Conservation (phyloP, 306 rosid species). For the Elaeagnus macrophylla region DNA sequence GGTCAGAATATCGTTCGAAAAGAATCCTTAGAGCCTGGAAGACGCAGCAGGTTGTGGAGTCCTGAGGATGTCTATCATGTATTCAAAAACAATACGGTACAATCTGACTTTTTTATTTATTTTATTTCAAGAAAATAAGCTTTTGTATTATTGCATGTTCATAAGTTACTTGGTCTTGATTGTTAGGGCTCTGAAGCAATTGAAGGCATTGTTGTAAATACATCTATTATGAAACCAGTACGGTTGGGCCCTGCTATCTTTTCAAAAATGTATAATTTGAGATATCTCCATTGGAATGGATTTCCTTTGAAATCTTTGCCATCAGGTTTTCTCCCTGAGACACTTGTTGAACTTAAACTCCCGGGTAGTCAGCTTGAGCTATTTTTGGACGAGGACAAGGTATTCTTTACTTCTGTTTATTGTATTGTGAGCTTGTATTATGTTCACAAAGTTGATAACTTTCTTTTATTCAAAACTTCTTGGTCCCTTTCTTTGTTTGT, state of each 20-base stretch:
- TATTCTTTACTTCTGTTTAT: background rate
- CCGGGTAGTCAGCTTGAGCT: background rate
- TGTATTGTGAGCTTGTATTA: background rate
- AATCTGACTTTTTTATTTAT: background rate
- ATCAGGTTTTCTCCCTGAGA: background rate
- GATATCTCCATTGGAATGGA: conserved; percentile 9
- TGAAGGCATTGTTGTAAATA: conserved; percentile 2
- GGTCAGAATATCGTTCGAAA: conserved; percentile 20
- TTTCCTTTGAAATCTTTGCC: background rate
- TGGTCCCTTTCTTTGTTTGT: too few relatives aligned
- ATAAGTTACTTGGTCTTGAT: background rate
- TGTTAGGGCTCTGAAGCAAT: background rate
- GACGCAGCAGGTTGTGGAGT: conserved; percentile 15
- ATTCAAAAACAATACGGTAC: conserved; percentile 13
- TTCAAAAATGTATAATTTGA: conserved; percentile 11
- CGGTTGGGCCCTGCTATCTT: conserved; percentile 17
- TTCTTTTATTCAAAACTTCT: too few relatives aligned
- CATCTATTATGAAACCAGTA: background rate
- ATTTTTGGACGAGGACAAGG: conserved; percentile 1
- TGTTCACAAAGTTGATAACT: too few relatives aligned
- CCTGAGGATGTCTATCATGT: conserved; percentile 14
- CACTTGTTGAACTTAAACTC: conserved; percentile 9
- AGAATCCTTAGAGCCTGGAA: conserved; percentile 15
- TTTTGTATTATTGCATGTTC: background rate
- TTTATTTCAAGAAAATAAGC: background rate